These are phyloP conservation scores for Drechslerella coelobrocha DNA, from an alignment of 2,329 filamentous ascomycete genomes.

Conservation along the genomic window DNA sequence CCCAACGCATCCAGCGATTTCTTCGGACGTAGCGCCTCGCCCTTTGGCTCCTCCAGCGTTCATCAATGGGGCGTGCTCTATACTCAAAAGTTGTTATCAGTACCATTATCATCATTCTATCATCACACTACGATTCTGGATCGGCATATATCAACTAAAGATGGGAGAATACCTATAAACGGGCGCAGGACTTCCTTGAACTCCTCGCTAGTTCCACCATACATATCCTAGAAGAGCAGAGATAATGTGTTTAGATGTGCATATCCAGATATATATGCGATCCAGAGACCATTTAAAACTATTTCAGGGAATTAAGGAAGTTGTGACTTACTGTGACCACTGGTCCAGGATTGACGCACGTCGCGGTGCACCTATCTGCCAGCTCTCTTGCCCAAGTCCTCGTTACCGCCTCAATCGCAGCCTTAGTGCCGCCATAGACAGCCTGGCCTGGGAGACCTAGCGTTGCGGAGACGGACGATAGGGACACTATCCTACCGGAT, in stretches of 20 bases:
- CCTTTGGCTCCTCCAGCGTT: slow-evolving; percentile 62
- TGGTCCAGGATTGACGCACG: slow-evolving; percentile 71
- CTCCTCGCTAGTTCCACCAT: slow-evolving; percentile 64
- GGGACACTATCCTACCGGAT: slow-evolving; percentile 69
- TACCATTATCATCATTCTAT: too few relatives aligned
- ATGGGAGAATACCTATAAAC: slow-evolving; percentile 60
- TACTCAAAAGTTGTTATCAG: slow-evolving; percentile 58
- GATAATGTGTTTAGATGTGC: too few relatives aligned
- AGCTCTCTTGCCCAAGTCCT: slow-evolving; percentile 71
- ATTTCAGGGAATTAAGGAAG: too few relatives aligned
- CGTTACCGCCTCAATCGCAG: slow-evolving; percentile 73
- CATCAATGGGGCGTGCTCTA: slow-evolving; percentile 67
- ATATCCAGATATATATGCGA: slow-evolving; percentile 12
- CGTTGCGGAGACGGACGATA: slow-evolving; percentile 67
- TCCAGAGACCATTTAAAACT: too few relatives aligned
- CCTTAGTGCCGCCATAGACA: slow-evolving; percentile 64
- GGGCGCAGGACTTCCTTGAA: slow-evolving; percentile 69
- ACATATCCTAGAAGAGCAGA: slow-evolving; percentile 68
- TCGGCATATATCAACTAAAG: not conserved
- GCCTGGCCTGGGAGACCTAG: slow-evolving; percentile 60
- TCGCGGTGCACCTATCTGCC: slow-evolving; percentile 69
- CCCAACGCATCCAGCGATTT: slow-evolving; percentile 77
- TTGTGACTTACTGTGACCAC: slow-evolving; percentile 62
- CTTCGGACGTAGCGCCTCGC: slow-evolving; percentile 70
- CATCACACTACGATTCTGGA: too few relatives aligned